phyloP scores from a whole-genome alignment of 768 basidiomycete genomes.

The Guyanaporus albipodus region DNA sequence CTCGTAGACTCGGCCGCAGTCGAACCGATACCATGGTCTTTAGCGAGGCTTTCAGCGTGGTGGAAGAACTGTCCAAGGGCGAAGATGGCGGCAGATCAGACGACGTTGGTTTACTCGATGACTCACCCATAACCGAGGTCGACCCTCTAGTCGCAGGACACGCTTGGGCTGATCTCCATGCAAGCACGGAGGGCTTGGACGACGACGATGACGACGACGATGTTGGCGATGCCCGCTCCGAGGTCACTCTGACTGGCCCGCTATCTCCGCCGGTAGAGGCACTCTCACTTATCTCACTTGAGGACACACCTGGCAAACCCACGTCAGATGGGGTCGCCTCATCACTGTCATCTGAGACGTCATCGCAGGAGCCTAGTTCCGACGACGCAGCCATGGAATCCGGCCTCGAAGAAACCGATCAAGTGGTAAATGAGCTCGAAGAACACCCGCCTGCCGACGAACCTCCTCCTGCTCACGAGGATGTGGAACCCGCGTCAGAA shows the following conservation, averaged over 20 bases:
- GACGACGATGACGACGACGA: constrained; percentile 30
- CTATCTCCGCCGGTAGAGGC: constrained; percentile 29
- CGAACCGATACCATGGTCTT: constrained; percentile 77
- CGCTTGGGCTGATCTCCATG: constrained; percentile 12
- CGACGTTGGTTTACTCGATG: constrained; percentile 6
- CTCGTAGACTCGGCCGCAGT: constrained; percentile 47
- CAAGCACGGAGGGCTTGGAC: constrained; percentile 16
- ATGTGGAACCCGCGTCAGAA: constrained; percentile 9
- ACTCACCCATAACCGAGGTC: constrained; percentile 12
- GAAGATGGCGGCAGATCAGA: constrained; percentile 4
- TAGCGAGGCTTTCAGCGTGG: constrained; percentile 39
- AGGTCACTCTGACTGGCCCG: constrained; percentile 13
- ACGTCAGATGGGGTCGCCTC: background rate
- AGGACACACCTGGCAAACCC: constrained; percentile 9
- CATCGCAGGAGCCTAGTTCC: background rate
- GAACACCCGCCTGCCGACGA: constrained; percentile 1
- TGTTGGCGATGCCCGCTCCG: constrained; percentile 19
- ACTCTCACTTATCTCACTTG: constrained; percentile 25
- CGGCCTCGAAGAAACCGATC: constrained; percentile 6
- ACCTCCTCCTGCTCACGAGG: background rate
- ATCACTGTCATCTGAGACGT: background rate
- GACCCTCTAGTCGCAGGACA: constrained; percentile 2
- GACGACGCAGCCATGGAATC: constrained; percentile 9
- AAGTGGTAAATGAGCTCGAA: background rate
- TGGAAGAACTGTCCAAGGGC: constrained; percentile 36